Base-by-base conservation (phyloP, 2,329 filamentous ascomycete genomes). In the Talaromyces sp. region DNA sequence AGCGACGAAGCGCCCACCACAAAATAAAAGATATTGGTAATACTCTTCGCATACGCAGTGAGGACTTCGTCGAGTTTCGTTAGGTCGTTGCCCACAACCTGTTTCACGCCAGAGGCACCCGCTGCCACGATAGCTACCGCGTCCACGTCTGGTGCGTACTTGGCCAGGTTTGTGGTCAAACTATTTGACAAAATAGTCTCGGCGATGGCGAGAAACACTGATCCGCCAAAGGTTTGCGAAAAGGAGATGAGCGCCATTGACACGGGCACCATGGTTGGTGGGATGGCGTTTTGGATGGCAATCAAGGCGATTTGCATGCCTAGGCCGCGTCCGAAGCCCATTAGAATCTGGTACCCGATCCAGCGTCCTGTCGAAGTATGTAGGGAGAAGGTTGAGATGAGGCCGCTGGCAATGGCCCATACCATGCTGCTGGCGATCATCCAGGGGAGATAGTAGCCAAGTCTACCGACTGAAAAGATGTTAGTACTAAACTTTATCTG, bases 51-150 rank as follows among this genome's bases (percentile, higher is more conserved):
- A 54, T 63, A 63, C 27, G 62, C 62, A 1, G 34, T 12, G 16
- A 63, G 42, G 18, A 56, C 56, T 5, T 53, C 62, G 1, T 47
- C 31, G 14, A 63, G 16, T 16, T 42, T 23, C 1, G 27, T 50
- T 1, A 23, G 30, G 57, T 63, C 33, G 14, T 40, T 33, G 2
- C 44, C 52, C 30, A 61, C 62, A 34, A 56, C 62, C 42, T 60
- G 47, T 5, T 77, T 68, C 12, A 82, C 69, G 50, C 79, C 81
- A 2, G 61, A 62, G 9, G 77, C 77, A 6, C 77, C 78, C 3
- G 70, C 67, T 2, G 68, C 63, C 12, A 76, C 57, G 0, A 79
- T 66, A 10, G 68, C 67, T 0, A 59, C 61, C 0, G 72, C 66
- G 57, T 76, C 59, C 6, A 75, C 56, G 1, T 64, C 65, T 0